Evolutionary conservation across 169 alveolate species (phyloP), one percentile per base, ranked within the genome.

Genomic region (Plasmodium blacklocki): DNA sequence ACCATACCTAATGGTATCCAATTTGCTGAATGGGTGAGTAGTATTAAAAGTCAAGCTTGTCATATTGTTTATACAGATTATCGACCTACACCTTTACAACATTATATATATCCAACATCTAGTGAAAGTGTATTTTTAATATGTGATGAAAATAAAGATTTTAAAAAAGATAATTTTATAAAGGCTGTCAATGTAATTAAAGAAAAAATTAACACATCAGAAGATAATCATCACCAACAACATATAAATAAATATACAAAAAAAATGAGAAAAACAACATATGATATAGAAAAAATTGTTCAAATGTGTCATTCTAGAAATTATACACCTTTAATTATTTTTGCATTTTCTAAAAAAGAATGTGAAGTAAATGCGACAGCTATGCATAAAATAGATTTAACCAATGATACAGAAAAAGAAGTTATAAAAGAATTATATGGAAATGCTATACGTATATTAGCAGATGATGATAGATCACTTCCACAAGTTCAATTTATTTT

Each of bases 11-110:
- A 99, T 93, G 98, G 98, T 56, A 93, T 97, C 85, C 99, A 99
- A 73, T 99, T 99, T 91, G 99, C 99, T 23, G 99, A 98, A 92
- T 99, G 99, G 99, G 97, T 98, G 15, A 97, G 99, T 74, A 96
- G 98, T 50, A 98, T 98, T 70, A 99, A 98, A 95, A 96, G 97
- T 85, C 97, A 98, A 88, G 99, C 99, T 2, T 98, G 99, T 73
- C 99, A 97, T 91, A 99, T 98, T 47, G 98, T 98, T 5, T 97
- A 98, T 89, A 99, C 99, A 14, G 99, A 98, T 88, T 97, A 97
- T 91, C 94, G 99, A 73, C 99, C 99, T 0, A 98, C 98, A 15
- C 99, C 99, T 0, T 95, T 99, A 60, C 98, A 98, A 92, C 99
- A 98, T 94, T 97, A 95, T 91, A 94, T 98, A 59, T 98, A 94